Evolutionary conservation across 768 basidiomycete genomes (phyloP).

Genomic region (Lenzites betulinus): DNA sequence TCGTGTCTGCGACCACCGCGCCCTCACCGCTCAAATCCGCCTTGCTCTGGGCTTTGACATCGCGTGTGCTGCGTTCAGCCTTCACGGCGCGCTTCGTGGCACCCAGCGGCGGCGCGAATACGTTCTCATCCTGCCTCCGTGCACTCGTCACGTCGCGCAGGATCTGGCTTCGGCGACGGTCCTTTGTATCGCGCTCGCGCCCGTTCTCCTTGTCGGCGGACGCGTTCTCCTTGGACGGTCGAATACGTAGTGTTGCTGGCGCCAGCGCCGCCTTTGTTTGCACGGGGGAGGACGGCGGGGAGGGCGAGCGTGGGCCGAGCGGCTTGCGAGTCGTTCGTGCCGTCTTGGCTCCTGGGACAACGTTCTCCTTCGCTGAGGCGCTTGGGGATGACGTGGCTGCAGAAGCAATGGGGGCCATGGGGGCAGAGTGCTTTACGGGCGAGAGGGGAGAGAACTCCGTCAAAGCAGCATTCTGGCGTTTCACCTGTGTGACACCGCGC

Average conservation of each 20-base stretch:
- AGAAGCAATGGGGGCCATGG: constrained; percentile 3
- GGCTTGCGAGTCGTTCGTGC: constrained; percentile 27
- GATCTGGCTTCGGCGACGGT: constrained; percentile 18
- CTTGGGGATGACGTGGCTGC: not conserved
- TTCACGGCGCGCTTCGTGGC: not conserved
- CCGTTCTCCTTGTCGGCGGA: constrained; percentile 33
- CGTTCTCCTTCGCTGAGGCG: constrained; percentile 21
- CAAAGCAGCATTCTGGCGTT: constrained; percentile 13
- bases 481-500: constrained; percentile 13
- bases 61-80: constrained; percentile 6
- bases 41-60: constrained; percentile 2
- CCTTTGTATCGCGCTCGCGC: constrained; percentile 22
- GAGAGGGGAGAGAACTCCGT: constrained; percentile 26
- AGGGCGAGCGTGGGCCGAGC: constrained; percentile 29
- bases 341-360: constrained; percentile 6
- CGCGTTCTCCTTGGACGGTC: constrained; percentile 20
- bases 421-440: constrained; percentile 25
- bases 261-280: not conserved
- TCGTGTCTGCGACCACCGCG: constrained; percentile 8
- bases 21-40: constrained; percentile 13
- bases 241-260: not conserved
- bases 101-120: not conserved
- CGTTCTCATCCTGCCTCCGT: constrained; percentile 17
- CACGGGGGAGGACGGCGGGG: constrained; percentile 24
- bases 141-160: constrained; percentile 23